Evolutionary conservation across 805 yeast genomes (phyloP), one percentile per base, ranked within the genome.

Genomic region (Saccharomycopsis sp.): DNA sequence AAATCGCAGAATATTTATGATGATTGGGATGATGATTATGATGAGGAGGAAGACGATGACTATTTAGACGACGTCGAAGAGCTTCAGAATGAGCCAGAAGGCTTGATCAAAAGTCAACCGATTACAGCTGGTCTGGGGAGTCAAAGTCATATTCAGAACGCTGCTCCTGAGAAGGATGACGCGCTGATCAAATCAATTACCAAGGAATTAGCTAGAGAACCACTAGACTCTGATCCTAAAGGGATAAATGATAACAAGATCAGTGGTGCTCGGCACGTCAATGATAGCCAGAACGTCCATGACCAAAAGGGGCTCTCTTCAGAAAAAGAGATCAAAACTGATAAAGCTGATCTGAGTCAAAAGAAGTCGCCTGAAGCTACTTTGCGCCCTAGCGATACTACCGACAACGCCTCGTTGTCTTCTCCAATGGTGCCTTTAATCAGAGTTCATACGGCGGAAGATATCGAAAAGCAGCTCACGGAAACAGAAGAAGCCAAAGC

Each of bases 11-110:
- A 44, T 12, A 44, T 44, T 20, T 52, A 52, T 41, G 55, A 52
- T 15, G 55, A 52, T 24, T 52, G 55, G 55, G 55, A 52, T 20
- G 55, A 52, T 52, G 54, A 52, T 40, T 44, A 52, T 14, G 46
- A 44, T 18, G 48, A 44, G 7, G 48, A 44, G 21, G 21, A 44
- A 5, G 48, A 44, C 4, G 44, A 37, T 12, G 48, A 44, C 16
- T 44, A 44, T 12, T 5, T 18, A 34, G 55, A 52, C 7, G 55
- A 29, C 12, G 37, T 29, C 12, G 37, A 40, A 18, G 50, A 52
- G 16, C n/a, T 18, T 21, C 23, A 51, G 34, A 34, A 29, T 7
- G 47, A 23, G 15, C 15, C 54, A 34, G 44, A 51, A 51, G 15
- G 12, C 9, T 29, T 29, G 37, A 29, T 29, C 5, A 29, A 29